Percentiles rank a stretch among this genome's conserved stretches.
Conservation (phyloP, 1,284 basidiomycete species). For the Leccinum fuscescens region DNA sequence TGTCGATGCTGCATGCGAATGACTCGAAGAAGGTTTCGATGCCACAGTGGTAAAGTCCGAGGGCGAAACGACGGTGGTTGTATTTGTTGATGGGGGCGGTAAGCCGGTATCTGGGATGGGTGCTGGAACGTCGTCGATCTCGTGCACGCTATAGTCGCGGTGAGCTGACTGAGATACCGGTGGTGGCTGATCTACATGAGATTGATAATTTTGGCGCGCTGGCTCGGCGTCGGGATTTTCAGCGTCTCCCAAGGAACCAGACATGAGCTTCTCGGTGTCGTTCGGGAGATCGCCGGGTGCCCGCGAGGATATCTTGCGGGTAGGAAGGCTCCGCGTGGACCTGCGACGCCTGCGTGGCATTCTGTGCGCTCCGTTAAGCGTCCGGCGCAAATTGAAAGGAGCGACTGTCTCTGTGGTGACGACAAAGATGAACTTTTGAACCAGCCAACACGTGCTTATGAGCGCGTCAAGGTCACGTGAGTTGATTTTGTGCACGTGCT, state of each 20-base stretch:
- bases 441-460: slow-evolving; percentile 18
- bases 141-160: slow-evolving; percentile 31
- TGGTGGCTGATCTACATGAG: slow-evolving; percentile 10
- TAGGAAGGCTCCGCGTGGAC: slow-evolving; percentile 2
- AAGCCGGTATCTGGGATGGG: slow-evolving; percentile 52
- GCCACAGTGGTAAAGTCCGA: not conserved
- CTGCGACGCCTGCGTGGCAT: slow-evolving; percentile 24
- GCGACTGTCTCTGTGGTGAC: slow-evolving; percentile 18
- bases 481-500: slow-evolving; percentile 28
- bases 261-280: slow-evolving; percentile 27
- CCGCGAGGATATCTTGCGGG: slow-evolving; percentile 18
- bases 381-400: slow-evolving; percentile 32
- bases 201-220: not conserved
- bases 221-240: slow-evolving; percentile 5
- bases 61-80: slow-evolving; percentile 6
- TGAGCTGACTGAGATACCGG: slow-evolving; percentile 14
- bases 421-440: slow-evolving; percentile 10
- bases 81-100: slow-evolving; percentile 19
- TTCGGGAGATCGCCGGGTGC: slow-evolving; percentile 9
- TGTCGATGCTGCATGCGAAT: slow-evolving; percentile 11
- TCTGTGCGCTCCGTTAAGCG: slow-evolving; percentile 19
- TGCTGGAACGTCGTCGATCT: slow-evolving; percentile 49
- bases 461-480: slow-evolving; percentile 32
- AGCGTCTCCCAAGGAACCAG: not conserved
- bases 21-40: slow-evolving; percentile 9